Evolutionary conservation across 202 grass and related monocot genomes (phyloP).

Genomic region (Schoenoplectus tabernaemontani): DNA sequence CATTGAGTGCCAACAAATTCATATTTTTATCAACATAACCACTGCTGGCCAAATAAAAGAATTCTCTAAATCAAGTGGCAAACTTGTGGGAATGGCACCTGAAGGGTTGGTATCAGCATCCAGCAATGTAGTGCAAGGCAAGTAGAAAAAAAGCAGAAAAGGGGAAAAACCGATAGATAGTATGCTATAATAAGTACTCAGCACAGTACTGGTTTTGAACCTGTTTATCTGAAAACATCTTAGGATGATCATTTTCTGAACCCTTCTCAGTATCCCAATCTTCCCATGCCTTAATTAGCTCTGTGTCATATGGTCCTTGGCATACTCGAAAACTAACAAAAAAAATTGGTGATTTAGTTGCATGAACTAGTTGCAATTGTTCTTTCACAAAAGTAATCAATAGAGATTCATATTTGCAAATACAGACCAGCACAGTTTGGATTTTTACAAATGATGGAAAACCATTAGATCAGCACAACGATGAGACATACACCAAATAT

Average conservation of each 20-base stretch:
- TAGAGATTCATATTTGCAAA: not conserved
- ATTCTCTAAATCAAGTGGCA: not conserved
- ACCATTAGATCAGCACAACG: not conserved
- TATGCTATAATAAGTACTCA: not conserved
- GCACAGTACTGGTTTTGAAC: constrained; percentile 18
- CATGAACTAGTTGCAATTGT: not conserved
- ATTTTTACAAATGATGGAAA: not conserved
- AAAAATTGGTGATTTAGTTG: constrained; percentile 10
- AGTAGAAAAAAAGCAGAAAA: not conserved
- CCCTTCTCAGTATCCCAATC: constrained; percentile 49
- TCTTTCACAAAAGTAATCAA: not conserved
- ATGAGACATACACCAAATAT: not conserved
- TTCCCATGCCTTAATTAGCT: constrained; percentile 78
- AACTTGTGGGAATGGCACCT: not conserved
- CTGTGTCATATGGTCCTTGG: constrained; percentile 56
- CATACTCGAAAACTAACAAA: constrained; percentile 65
- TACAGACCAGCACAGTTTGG: not conserved
- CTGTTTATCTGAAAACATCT: constrained; percentile 49
- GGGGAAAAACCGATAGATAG: not conserved
- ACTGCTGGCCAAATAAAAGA: not conserved
- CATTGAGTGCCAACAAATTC: not conserved
- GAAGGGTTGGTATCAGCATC: not conserved
- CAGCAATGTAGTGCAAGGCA: not conserved
- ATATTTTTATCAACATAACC: not conserved
- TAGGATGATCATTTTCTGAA: constrained; percentile 95